Percentiles rank a stretch among this genome's conserved stretches.
phyloP scores from a whole-genome alignment of 345 rosid genomes.

The Rhizophora mangle region DNA sequence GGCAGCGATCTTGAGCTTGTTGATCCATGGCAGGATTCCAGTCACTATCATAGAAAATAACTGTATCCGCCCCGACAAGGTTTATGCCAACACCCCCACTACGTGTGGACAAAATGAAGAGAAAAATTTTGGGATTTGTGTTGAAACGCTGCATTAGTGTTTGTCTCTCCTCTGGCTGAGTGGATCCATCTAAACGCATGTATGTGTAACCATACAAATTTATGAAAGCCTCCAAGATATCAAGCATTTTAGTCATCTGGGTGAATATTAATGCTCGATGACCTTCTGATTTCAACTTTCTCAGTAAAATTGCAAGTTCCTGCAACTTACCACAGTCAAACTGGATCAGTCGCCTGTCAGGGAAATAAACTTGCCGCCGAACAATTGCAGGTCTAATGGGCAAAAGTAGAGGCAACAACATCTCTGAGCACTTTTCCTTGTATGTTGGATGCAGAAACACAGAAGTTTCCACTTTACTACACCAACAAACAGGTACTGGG shows the following conservation, averaged over 20 bases:
- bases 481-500: conserved; percentile 77
- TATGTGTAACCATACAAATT: conserved; percentile 94
- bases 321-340: conserved; percentile 99
- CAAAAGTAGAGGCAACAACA: conserved; percentile 68
- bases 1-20: conserved; percentile 99
- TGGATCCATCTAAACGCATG: conserved; percentile 99
- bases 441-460: conserved; percentile 59
- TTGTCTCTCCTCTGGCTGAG: conserved; percentile 98
- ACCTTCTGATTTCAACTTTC: conserved; percentile 89
- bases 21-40: conserved; percentile 99
- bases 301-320: conserved; percentile 83
- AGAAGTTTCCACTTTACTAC: conserved; percentile 59
- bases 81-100: conserved; percentile 99
- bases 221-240: conserved; percentile 93
- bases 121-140: conserved; percentile 94
- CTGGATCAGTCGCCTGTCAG: conserved; percentile 96
- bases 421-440: conserved; percentile 59
- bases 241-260: conserved; percentile 99
- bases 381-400: conserved; percentile 96
- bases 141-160: conserved; percentile 99
- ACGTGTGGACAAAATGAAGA: conserved; percentile 95
- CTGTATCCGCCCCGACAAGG: conserved; percentile 99
- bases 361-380: conserved; percentile 91
- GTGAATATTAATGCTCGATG: conserved; percentile 97
- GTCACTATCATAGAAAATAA: conserved; percentile 98